Evolutionary conservation across 192 early-diverging fungal species (phyloP).

Genomic region (Coemansia sp.): DNA sequence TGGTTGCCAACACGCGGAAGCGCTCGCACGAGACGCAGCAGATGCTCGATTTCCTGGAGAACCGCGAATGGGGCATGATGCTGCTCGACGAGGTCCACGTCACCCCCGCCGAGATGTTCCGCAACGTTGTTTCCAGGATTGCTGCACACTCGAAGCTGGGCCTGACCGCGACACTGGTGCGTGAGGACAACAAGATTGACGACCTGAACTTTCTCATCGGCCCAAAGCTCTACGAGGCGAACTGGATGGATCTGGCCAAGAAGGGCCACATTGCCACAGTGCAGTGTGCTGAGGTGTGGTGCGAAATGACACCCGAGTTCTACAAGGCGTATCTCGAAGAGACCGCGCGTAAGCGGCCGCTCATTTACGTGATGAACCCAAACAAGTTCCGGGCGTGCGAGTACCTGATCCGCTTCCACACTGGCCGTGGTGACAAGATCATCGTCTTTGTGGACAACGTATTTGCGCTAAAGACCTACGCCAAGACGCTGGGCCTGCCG

Average conservation of each 20-base stretch:
- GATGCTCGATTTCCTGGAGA: conserved; percentile 91
- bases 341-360: conserved; percentile 69
- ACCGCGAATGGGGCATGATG: conserved; percentile 95
- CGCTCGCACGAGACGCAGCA: conserved; percentile 88
- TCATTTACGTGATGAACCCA: conserved; percentile 95
- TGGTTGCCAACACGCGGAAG: conserved; percentile 92
- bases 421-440: conserved; percentile 91
- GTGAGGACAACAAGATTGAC: conserved; percentile 97
- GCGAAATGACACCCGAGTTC: conserved; percentile 94
- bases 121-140: conserved; percentile 85
- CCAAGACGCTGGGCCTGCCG: conserved; percentile 69
- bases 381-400: conserved; percentile 97
- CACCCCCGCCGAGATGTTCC: conserved; percentile 94
- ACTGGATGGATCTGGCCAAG: conserved; percentile 98
- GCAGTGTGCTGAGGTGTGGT: conserved; percentile 99
- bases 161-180: conserved; percentile 93
- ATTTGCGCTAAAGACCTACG: conserved; percentile 89
- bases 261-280: conserved; percentile 98
- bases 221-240: conserved; percentile 98
- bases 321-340: conserved; percentile 88
- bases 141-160: conserved; percentile 96
- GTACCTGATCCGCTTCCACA: conserved; percentile 91
- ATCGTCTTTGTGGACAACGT: conserved; percentile 99
- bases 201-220: conserved; percentile 98
- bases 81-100: conserved; percentile 98